Conservation (phyloP, 768 basidiomycete genomes). For the Podaxis sp. region DNA sequence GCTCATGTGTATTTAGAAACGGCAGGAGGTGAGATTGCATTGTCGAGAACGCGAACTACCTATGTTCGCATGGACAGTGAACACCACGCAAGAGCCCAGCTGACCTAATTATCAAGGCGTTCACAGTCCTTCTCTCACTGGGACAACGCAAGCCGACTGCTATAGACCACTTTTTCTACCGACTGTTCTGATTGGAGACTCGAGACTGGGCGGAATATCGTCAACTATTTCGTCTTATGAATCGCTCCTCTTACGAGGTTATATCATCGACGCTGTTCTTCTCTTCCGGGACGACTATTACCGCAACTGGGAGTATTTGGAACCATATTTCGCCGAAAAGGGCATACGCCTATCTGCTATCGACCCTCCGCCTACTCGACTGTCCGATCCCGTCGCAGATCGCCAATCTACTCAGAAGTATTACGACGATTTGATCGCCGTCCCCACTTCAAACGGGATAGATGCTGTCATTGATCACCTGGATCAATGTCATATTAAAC, state of each 20-base stretch:
- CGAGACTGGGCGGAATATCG: constrained; percentile 91
- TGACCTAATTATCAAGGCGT: constrained; percentile 55
- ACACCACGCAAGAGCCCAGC: constrained; percentile 8
- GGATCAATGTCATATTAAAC: constrained; percentile 57
- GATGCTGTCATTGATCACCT: constrained; percentile 55
- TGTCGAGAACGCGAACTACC: constrained; percentile 15
- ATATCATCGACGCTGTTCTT: constrained; percentile 80
- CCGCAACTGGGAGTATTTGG: constrained; percentile 81
- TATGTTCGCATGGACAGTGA: constrained; percentile 2
- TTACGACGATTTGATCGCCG: constrained; percentile 53
- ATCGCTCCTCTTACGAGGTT: constrained; percentile 86
- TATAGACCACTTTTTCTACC: constrained; percentile 89
- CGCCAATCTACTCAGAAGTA: constrained; percentile 61
- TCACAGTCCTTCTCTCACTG: constrained; percentile 84
- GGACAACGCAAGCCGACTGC: constrained; percentile 80
- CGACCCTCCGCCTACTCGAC: constrained; percentile 55
- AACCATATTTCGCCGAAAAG: constrained; percentile 74
- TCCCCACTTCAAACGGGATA: constrained; percentile 35
- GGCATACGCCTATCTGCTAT: constrained; percentile 56
- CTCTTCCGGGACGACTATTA: constrained; percentile 88
- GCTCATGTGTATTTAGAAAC: constrained; percentile 87
- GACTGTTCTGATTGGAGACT: constrained; percentile 83
- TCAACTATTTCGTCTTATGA: constrained; percentile 91
- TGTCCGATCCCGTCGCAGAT: constrained; percentile 46
- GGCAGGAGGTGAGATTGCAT: constrained; percentile 75